A percentile compares a stretch with the other conserved stretches of the same genome.
These are phyloP conservation scores for Ceratobasidium sp. DNA, from an alignment of 1,284 basidiomycete species.

Conservation along the genomic window DNA sequence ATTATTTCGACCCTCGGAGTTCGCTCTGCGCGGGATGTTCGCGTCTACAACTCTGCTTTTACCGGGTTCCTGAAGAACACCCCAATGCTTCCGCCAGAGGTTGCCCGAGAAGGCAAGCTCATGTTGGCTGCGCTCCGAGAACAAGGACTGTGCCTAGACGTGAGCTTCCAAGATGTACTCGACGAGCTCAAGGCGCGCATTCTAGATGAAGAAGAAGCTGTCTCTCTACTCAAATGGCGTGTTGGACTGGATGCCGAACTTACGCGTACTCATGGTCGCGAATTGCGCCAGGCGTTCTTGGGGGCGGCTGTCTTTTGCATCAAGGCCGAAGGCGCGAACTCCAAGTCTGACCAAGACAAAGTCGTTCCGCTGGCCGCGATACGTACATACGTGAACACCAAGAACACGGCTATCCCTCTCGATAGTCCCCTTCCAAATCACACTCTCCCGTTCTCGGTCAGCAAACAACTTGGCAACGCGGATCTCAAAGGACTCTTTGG, in stretches of 20 bases:
- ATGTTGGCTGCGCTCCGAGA: constrained; percentile 77
- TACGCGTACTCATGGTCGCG: constrained; percentile 58
- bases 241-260: constrained; percentile 71
- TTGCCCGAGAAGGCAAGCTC: constrained; percentile 71
- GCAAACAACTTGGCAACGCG: constrained; percentile 71
- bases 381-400: constrained; percentile 80
- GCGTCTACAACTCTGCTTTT: constrained; percentile 82
- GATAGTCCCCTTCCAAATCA: constrained; percentile 86
- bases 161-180: constrained; percentile 89
- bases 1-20: constrained; percentile 88
- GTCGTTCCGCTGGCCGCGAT: constrained; percentile 79
- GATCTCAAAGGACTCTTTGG: constrained; percentile 74
- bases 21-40: constrained; percentile 75
- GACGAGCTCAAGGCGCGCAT: constrained; percentile 81
- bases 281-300: constrained; percentile 72
- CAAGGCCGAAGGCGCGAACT: constrained; percentile 26
- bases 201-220: constrained; percentile 79
- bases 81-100: constrained; percentile 77
- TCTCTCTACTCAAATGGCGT: constrained; percentile 93
- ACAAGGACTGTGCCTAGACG: constrained; percentile 80
- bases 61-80: constrained; percentile 83
- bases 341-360: constrained; percentile 54
- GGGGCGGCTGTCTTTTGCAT: constrained; percentile 64
- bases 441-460: constrained; percentile 79
- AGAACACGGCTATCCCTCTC: constrained; percentile 75